Conservation (phyloP, 768 basidiomycete genomes). For the Trametes cinnabarina region DNA sequence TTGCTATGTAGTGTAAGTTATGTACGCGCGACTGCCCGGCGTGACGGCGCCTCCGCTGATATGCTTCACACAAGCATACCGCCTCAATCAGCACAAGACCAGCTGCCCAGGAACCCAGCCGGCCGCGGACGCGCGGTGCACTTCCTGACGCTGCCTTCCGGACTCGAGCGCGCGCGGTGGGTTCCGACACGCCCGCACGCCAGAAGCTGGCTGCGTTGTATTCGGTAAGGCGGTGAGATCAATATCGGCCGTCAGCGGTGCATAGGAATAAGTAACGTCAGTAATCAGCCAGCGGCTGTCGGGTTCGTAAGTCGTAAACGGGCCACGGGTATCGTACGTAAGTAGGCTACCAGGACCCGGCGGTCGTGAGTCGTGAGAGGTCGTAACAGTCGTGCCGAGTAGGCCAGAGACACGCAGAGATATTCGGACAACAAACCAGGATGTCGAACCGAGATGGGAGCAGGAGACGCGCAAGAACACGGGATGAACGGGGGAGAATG, state of each 20-base stretch:
- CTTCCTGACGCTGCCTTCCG: neutral
- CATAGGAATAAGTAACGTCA: slow-evolving; percentile 29
- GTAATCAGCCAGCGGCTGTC: neutral
- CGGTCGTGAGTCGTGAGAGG: slow-evolving; percentile 29
- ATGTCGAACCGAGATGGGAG: neutral
- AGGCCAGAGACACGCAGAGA: slow-evolving; percentile 9
- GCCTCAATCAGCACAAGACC: neutral
- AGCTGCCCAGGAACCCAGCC: neutral
- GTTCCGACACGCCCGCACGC: neutral
- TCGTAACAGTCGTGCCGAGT: slow-evolving; percentile 19
- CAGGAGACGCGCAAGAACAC: slow-evolving; percentile 1
- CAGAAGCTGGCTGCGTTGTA: neutral
- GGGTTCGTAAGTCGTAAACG: neutral
- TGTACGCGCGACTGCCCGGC: too few species aligned
- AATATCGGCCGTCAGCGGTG: neutral
- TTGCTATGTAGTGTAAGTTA: too few species aligned
- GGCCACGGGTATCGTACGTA: slow-evolving; percentile 14
- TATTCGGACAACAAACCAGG: slow-evolving; percentile 10
- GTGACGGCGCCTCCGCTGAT: too few species aligned
- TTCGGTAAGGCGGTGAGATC: slow-evolving; percentile 15
- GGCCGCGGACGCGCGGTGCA: neutral
- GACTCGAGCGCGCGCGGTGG: neutral
- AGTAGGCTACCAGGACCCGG: slow-evolving; percentile 3
- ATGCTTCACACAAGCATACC: too few species aligned
- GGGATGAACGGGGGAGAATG: slow-evolving; percentile 12